phyloP scores from a whole-genome alignment of 1,284 basidiomycete species.

The Meripilus lineatus region DNA sequence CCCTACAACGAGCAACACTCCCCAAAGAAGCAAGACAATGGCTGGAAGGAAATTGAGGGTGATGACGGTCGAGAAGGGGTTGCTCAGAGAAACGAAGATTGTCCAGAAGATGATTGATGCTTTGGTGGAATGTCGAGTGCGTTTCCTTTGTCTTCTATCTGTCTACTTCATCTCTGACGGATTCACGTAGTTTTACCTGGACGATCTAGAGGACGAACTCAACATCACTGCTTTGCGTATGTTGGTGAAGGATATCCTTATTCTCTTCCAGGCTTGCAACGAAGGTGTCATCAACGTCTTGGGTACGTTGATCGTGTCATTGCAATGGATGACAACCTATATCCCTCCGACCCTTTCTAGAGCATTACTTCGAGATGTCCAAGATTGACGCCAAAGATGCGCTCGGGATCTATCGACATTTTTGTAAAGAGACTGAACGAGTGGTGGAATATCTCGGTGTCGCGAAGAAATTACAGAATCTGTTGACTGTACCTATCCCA shows the following conservation, averaged over 20 bases:
- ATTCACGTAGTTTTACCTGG: constrained; percentile 82
- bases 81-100: constrained; percentile 87
- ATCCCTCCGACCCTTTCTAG: constrained; percentile 41
- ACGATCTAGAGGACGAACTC: constrained; percentile 90
- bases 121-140: constrained; percentile 82
- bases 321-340: constrained; percentile 2
- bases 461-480: constrained; percentile 87
- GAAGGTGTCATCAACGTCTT: constrained; percentile 98
- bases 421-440: constrained; percentile 91
- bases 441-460: constrained; percentile 95
- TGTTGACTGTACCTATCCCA: constrained; percentile 91
- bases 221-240: constrained; percentile 87
- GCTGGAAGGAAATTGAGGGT: constrained; percentile 79
- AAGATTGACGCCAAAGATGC: constrained; percentile 86
- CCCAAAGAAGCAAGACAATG: constrained; percentile 71
- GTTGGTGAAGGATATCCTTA: constrained; percentile 95
- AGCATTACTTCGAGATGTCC: constrained; percentile 99
- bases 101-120: constrained; percentile 89
- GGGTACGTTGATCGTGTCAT: constrained; percentile 40
- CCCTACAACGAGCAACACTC: constrained; percentile 17
- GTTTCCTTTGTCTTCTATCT: constrained; percentile 21
- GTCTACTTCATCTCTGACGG: not conserved
- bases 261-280: constrained; percentile 95
- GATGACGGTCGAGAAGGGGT: constrained; percentile 94
- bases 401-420: constrained; percentile 87